These are phyloP conservation scores for Chrysosporium keratinophilum DNA, from an alignment of 2,329 filamentous ascomycete species.

Conservation along the genomic window DNA sequence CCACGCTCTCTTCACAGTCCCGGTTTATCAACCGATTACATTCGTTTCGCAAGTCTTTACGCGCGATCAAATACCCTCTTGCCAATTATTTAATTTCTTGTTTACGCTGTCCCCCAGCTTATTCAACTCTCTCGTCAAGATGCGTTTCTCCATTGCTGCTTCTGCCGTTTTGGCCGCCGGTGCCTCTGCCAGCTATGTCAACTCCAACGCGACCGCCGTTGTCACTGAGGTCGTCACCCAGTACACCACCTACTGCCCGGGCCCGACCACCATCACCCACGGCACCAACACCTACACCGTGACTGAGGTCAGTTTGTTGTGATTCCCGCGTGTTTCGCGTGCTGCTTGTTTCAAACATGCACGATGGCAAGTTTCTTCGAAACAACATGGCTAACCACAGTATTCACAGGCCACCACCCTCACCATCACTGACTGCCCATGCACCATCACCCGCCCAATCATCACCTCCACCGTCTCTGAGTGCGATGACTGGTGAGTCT, in stretches of 20 bases:
- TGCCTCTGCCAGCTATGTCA: slow-evolving; percentile 26
- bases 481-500: slow-evolving; percentile 33
- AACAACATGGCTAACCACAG: neutral
- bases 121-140: slow-evolving; percentile 28
- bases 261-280: slow-evolving; percentile 53
- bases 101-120: neutral
- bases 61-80: slow-evolving; percentile 1
- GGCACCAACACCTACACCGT: slow-evolving; percentile 59
- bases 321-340: neutral
- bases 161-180: slow-evolving; percentile 32
- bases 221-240: slow-evolving; percentile 40
- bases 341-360: neutral
- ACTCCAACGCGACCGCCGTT: slow-evolving; percentile 21
- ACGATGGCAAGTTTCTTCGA: too few relatives aligned
- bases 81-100: neutral
- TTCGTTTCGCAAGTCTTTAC: slow-evolving; percentile 24
- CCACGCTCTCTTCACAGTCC: slow-evolving; percentile 15
- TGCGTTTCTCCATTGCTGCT: slow-evolving; percentile 42
- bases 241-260: slow-evolving; percentile 64
- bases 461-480: slow-evolving; percentile 44
- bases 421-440: slow-evolving; percentile 57
- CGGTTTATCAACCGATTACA: slow-evolving; percentile 30
- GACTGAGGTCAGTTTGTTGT: slow-evolving; percentile 43
- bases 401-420: slow-evolving; percentile 50
- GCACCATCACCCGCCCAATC: slow-evolving; percentile 50